phyloP scores from a whole-genome alignment of 345 rosid species.

The Populus pruinosa region DNA sequence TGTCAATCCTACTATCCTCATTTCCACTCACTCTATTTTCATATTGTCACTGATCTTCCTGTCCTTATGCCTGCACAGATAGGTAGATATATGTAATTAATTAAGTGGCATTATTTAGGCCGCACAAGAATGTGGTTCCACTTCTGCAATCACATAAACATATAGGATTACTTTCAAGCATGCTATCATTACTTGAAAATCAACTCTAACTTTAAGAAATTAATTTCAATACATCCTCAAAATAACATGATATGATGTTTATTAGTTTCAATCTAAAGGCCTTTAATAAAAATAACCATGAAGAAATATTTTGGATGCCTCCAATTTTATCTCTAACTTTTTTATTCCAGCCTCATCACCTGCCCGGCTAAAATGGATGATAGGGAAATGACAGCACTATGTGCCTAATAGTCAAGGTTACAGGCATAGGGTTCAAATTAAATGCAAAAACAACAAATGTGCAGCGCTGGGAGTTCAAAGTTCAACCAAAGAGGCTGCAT shows the following conservation, averaged over 20 bases:
- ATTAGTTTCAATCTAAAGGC: not conserved
- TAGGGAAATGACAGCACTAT: not conserved
- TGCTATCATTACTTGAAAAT: not conserved
- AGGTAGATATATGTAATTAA: not conserved
- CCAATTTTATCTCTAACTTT: not conserved
- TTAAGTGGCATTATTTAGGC: not conserved
- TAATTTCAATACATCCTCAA: not conserved
- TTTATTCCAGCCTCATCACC: not conserved
- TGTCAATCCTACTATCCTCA: slow-evolving; percentile 81
- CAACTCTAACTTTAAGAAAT: not conserved
- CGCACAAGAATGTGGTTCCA: not conserved
- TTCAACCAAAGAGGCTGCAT: not conserved
- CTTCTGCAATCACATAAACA: not conserved
- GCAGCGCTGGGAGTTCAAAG: not conserved
- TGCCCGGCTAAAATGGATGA: not conserved
- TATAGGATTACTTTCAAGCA: not conserved
- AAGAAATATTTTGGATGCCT: not conserved
- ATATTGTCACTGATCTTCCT: not conserved
- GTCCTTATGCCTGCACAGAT: not conserved
- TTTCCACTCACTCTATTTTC: slow-evolving; percentile 17
- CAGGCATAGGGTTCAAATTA: not conserved
- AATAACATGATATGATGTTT: not conserved
- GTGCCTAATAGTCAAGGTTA: not conserved
- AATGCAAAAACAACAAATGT: not conserved
- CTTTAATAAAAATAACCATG: not conserved